These are phyloP conservation scores for Blastomyces parvus DNA, from an alignment of 2,329 filamentous ascomycete species.

Conservation along the genomic window DNA sequence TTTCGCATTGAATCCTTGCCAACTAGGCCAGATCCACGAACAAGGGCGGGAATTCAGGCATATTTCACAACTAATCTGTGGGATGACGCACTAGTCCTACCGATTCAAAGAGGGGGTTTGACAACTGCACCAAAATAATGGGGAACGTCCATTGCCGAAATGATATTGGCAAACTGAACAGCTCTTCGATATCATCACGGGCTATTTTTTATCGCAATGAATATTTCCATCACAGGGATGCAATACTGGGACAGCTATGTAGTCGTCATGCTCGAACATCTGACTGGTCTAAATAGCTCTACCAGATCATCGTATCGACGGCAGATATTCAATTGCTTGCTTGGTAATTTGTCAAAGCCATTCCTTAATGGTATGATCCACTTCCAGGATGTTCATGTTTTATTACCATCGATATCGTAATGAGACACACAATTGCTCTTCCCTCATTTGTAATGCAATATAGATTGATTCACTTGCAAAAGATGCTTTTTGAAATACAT, in stretches of 20 bases:
- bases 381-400: too few relatives aligned
- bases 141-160: conserved; percentile 10
- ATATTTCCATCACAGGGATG: conserved; percentile 11
- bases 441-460: too few relatives aligned
- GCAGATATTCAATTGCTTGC: too few relatives aligned
- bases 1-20: conserved; percentile 8
- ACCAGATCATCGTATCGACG: too few relatives aligned
- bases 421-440: too few relatives aligned
- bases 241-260: conserved; percentile 12
- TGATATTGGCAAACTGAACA: conserved; percentile 3
- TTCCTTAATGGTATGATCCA: too few relatives aligned
- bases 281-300: background rate
- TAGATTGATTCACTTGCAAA: too few relatives aligned
- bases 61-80: conserved; percentile 12
- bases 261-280: conserved; percentile 12
- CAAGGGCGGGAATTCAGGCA: conserved; percentile 9
- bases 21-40: conserved; percentile 10
- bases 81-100: conserved; percentile 7
- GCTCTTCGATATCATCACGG: conserved; percentile 11
- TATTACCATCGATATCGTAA: too few relatives aligned
- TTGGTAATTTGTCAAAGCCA: too few relatives aligned
- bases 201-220: conserved; percentile 9
- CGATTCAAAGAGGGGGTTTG: conserved; percentile 2
- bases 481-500: too few relatives aligned
- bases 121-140: background rate